Evolutionary conservation across 2,329 filamentous ascomycete species (phyloP), one percentile per base, ranked within the genome.

Genomic region (Fonsecaea multimorphosa): DNA sequence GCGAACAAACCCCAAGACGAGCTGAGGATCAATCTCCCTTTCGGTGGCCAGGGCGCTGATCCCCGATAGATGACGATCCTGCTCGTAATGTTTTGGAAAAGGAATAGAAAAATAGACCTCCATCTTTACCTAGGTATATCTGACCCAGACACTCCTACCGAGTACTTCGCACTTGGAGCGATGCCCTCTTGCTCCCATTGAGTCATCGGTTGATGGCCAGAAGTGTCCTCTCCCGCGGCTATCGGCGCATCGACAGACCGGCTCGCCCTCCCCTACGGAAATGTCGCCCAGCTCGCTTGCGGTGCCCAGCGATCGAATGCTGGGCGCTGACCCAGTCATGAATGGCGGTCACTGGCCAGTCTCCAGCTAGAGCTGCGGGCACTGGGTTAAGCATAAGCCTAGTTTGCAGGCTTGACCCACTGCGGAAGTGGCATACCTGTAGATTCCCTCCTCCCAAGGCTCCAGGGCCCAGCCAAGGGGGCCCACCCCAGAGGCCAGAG

Each of bases 311-410:
- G 44, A 49, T 49, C 44, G 44, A 49, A 49, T 24, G 19, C 19
- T 49, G 22, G 44, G 44, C 44, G 38, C 38, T 44, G 19, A 49
- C 44, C 19, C 22, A 24, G 19, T 27, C 11, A 49, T 12, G 19
- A 27, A 24, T 34, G 36, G 58, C 58, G 32, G 58, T 22, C 57
- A 60, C 40, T 60, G 57, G 57, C 57, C 57, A 34, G 40, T 22
- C 24, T 49, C 58, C 31, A n/a, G 58, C 58, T 60, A 60, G 58
- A 14, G 58, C 58, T 53, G 44, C 58, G 58, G 58, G 46, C 58
- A 16, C 27, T 49, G 58, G 58, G 58, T 60, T 60, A 60, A 60
- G 58, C 58, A 60, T 60, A 60, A 51, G 58, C 58, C 58, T 60
- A 60, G 58, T 60, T 44, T 34, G 8, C 58, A 60, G 38, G 58